Base-by-base conservation (phyloP, 106 monocot species). In the Dendrobium officinale region DNA sequence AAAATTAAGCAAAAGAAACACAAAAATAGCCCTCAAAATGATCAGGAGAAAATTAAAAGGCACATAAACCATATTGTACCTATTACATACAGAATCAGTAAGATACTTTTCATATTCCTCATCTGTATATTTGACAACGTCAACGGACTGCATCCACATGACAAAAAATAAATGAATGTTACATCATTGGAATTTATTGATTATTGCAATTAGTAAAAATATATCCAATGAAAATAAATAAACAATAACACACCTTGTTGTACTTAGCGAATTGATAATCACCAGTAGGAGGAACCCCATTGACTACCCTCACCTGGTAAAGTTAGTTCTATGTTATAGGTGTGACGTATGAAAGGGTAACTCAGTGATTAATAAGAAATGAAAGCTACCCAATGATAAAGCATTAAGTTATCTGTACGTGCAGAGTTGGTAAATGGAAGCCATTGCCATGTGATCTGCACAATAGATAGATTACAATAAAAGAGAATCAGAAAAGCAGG, bases 231-330 rank as follows among this genome's bases (percentile, higher is more conserved):
- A 51, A 80, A 74, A 42, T 37, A 67, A 61, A 18, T 51, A 51
- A 68, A 56, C 29, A 49, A 78, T 54, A 40, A 10, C 0, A 41
- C 86, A 98, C 97, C 94, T 99, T 99, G 75, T 99, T 99, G 75
- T 90, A 99, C 77, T 99, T 99, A 22, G 98, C 98, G 85, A 99
- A 99, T 37, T 89, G 84, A 85, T 99, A 99, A 80, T 99, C 98
- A 81, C 90, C 98, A 43, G 88, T 90, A 19, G 98, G 98, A 67
- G 95, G 91, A 83, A 88, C 86, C 18, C 95, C 95, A 85, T 98
- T 99, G 55, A 93, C 91, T 87, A 99, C 93, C 80, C 93, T 89
- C 40, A 95, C 96, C 96, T 96, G 78, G 45, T 81, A 64, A 81
- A 73, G 9, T 66, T 11, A n/a, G 26, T 7, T 27, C 47, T n/a